Percentiles rank a stretch among this genome's conserved stretches.
These are phyloP conservation scores for Aspergillus sp. DNA, from an alignment of 2,329 filamentous ascomycete species.

Conservation along the genomic window DNA sequence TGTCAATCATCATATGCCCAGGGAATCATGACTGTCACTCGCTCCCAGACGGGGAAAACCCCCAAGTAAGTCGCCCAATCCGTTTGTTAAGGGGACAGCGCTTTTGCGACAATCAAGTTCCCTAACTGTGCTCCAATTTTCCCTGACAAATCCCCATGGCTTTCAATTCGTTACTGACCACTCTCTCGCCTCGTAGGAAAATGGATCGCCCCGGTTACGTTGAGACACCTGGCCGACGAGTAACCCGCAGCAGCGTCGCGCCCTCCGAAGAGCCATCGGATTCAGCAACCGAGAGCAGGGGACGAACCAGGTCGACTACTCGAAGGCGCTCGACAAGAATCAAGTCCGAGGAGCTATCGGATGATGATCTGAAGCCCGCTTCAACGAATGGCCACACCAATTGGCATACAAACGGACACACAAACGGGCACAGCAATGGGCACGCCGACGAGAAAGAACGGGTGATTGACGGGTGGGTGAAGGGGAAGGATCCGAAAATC, in stretches of 20 bases:
- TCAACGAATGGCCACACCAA: slow-evolving; percentile 26
- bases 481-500: slow-evolving; percentile 48
- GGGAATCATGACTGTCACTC: slow-evolving; percentile 51
- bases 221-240: slow-evolving; percentile 55
- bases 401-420: slow-evolving; percentile 12
- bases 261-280: slow-evolving; percentile 38
- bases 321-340: slow-evolving; percentile 37
- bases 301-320: slow-evolving; percentile 31
- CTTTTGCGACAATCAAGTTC: slow-evolving; percentile 7
- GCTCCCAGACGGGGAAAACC: slow-evolving; percentile 57
- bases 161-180: background rate
- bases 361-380: slow-evolving; percentile 26
- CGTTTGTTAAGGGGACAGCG: background rate
- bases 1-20: slow-evolving; percentile 23
- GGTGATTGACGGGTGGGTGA: slow-evolving; percentile 47
- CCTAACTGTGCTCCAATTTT: background rate
- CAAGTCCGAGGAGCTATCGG: slow-evolving; percentile 33
- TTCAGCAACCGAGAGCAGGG: slow-evolving; percentile 28
- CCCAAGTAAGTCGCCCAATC: slow-evolving; percentile 49
- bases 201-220: slow-evolving; percentile 56
- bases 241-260: slow-evolving; percentile 47
- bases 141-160: too few relatives aligned
- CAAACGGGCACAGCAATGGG: slow-evolving; percentile 13
- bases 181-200: slow-evolving; percentile 47
- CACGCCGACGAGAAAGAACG: slow-evolving; percentile 32